A percentile compares a stretch with the other conserved stretches of the same genome.
These are phyloP conservation scores for Penicillium olsonii DNA, from an alignment of 2,329 filamentous ascomycete genomes.

Conservation along the genomic window DNA sequence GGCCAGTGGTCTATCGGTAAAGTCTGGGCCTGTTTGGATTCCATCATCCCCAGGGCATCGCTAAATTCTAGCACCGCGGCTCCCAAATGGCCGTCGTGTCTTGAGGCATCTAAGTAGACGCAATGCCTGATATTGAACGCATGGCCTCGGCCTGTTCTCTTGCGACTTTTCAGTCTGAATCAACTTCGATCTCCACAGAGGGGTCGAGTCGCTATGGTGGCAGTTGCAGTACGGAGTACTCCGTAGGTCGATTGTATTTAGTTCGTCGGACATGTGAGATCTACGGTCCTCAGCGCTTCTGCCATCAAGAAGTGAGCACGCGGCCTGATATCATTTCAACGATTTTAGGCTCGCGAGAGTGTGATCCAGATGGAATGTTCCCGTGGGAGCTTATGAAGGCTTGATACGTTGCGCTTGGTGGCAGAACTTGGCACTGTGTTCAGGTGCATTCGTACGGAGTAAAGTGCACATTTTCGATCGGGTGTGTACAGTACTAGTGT, in stretches of 20 bases:
- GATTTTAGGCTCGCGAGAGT: slow-evolving; percentile 15
- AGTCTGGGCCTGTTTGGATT: slow-evolving; percentile 11
- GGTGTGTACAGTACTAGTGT: no score
- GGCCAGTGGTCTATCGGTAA: slow-evolving; percentile 24
- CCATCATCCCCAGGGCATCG: not conserved
- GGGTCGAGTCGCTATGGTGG: slow-evolving; percentile 22
- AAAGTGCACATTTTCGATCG: no score
- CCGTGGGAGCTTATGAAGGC: slow-evolving; percentile 23
- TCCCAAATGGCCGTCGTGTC: slow-evolving; percentile 18
- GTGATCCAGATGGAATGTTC: slow-evolving; percentile 18
- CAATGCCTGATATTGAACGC: slow-evolving; percentile 9
- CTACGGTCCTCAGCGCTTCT: slow-evolving; percentile 20
- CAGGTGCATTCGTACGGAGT: no score
- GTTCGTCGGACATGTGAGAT: slow-evolving; percentile 12
- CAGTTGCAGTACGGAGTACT: no score
- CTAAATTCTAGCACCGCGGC: slow-evolving; percentile 11
- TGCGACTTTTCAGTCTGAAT: slow-evolving; percentile 22
- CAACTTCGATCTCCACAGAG: no score
- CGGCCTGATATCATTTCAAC: slow-evolving; percentile 14
- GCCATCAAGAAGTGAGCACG: slow-evolving; percentile 20
- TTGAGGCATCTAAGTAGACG: slow-evolving; percentile 22
- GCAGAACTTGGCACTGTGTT: no score
- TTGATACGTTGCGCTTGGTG: no score
- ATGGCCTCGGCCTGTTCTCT: slow-evolving; percentile 15
- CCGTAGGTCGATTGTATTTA: slow-evolving; percentile 27